Percentiles rank a stretch among this genome's conserved stretches.
These are phyloP conservation scores for Backusella sp. DNA, from an alignment of 192 early-diverging fungal genomes.

Conservation along the genomic window DNA sequence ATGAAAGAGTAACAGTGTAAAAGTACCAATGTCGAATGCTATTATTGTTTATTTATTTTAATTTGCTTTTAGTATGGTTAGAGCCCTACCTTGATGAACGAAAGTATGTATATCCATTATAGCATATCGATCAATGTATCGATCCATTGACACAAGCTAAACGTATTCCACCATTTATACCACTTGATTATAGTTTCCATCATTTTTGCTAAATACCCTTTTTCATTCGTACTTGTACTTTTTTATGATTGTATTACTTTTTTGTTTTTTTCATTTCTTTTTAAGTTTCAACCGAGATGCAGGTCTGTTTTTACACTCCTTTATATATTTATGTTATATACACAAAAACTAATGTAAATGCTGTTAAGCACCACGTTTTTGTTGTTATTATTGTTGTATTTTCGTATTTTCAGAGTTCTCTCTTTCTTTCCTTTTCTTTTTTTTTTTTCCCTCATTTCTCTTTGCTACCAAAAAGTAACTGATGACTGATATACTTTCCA, in stretches of 20 bases:
- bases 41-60: neutral
- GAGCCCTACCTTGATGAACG: neutral
- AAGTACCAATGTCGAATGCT: neutral
- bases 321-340: neutral
- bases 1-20: neutral
- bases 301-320: neutral
- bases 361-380: neutral
- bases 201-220: no score
- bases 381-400: neutral
- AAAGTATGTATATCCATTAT: neutral
- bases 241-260: neutral
- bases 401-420: neutral
- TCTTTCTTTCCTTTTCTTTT: neutral
- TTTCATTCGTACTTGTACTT: no score
- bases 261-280: neutral
- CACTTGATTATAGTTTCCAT: no score
- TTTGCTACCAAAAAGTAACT: neutral
- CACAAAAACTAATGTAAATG: neutral
- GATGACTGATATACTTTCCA: neutral
- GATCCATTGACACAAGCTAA: no score
- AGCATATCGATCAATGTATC: neutral
- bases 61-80: neutral
- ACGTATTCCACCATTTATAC: no score
- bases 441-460: neutral
- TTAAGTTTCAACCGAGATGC: slow-evolving; percentile 6